phyloP scores from a whole-genome alignment of 2,329 filamentous ascomycete species.

The Paecilomyces sp. region DNA sequence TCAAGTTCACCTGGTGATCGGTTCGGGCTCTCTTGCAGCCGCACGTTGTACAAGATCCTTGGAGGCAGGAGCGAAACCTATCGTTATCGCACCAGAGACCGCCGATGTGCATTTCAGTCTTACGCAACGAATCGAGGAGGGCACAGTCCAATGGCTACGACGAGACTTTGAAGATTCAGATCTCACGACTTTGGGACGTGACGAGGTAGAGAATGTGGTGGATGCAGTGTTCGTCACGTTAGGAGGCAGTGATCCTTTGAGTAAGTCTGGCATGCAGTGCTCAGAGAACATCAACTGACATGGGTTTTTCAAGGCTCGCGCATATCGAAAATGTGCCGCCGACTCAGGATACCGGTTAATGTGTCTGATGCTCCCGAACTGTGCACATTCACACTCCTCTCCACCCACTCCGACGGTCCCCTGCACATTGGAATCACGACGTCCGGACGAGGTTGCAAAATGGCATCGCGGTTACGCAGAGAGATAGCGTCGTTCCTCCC shows the following conservation, averaged over 20 bases:
- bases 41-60: slow-evolving; percentile 74
- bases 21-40: slow-evolving; percentile 79
- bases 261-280: slow-evolving; percentile 29
- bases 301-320: slow-evolving; percentile 44
- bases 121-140: slow-evolving; percentile 35
- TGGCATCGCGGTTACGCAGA: slow-evolving; percentile 79
- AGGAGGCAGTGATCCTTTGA: slow-evolving; percentile 41
- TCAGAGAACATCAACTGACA: slow-evolving; percentile 23
- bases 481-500: slow-evolving; percentile 81
- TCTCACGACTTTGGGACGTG: slow-evolving; percentile 67
- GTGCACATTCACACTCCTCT: slow-evolving; percentile 84
- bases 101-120: slow-evolving; percentile 55
- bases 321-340: slow-evolving; percentile 68
- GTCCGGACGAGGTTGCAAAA: slow-evolving; percentile 88
- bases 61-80: slow-evolving; percentile 71
- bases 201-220: slow-evolving; percentile 69
- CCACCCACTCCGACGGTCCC: slow-evolving; percentile 82
- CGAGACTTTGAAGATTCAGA: slow-evolving; percentile 61
- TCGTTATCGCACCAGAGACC: slow-evolving; percentile 66
- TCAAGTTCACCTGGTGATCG: slow-evolving; percentile 72
- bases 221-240: slow-evolving; percentile 87
- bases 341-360: slow-evolving; percentile 83
- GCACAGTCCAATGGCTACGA: slow-evolving; percentile 34
- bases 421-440: slow-evolving; percentile 94
- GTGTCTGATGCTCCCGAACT: slow-evolving; percentile 80